Percentiles rank a stretch among this genome's conserved stretches.
These are phyloP conservation scores for Ambrosiella beaveri DNA, from an alignment of 2,329 filamentous ascomycete genomes.

Conservation along the genomic window DNA sequence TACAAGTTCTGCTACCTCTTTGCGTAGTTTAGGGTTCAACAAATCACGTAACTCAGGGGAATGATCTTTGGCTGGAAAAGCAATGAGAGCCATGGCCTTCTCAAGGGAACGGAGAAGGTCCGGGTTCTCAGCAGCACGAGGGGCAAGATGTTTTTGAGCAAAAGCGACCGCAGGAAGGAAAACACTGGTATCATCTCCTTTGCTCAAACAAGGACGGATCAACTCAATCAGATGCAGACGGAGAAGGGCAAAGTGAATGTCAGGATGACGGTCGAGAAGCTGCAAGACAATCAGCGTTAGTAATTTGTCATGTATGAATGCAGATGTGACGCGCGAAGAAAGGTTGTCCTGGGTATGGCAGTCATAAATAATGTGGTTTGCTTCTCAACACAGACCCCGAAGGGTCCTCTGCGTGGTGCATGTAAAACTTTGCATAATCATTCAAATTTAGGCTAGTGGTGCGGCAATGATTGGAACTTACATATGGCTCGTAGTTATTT, in stretches of 20 bases:
- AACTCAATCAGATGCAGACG: conserved; percentile 87
- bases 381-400: conserved; percentile 78
- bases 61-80: conserved; percentile 70
- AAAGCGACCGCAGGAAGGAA: conserved; percentile 59
- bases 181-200: conserved; percentile 49
- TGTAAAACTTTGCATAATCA: conserved; percentile 94
- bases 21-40: conserved; percentile 61
- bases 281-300: conserved; percentile 22
- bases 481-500: conserved; percentile 81
- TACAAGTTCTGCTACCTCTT: conserved; percentile 69
- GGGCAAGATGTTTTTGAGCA: conserved; percentile 71
- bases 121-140: conserved; percentile 64
- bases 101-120: conserved; percentile 78
- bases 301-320: neutral
- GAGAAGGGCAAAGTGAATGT: conserved; percentile 76
- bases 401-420: conserved; percentile 95
- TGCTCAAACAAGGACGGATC: conserved; percentile 57
- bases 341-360: neutral
- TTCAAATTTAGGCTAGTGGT: conserved; percentile 28
- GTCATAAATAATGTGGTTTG: conserved; percentile 39
- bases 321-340: too few species aligned
- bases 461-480: conserved; percentile 32
- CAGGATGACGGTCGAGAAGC: conserved; percentile 72
- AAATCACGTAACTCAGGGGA: conserved; percentile 59
- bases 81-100: conserved; percentile 77